phyloP scores from a whole-genome alignment of 208 protist genomes.

The Leishmania turanica region DNA sequence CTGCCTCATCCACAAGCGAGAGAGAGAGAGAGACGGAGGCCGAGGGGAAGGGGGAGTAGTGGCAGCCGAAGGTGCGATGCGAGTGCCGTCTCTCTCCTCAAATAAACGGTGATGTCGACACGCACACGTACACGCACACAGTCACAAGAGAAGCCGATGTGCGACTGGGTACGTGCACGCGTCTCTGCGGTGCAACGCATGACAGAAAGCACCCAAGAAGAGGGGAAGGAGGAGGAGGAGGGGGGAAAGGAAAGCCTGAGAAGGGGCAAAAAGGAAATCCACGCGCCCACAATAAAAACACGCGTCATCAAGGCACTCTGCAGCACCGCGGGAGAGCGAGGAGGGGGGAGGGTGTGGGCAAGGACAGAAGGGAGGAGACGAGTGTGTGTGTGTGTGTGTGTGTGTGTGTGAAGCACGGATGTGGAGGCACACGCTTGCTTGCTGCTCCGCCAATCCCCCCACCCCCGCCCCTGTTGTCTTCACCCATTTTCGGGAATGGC shows the following conservation, averaged over 20 bases:
- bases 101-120: not conserved
- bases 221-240: not conserved
- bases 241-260: not conserved
- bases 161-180: not conserved
- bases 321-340: not conserved
- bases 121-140: not conserved
- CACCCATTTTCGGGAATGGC: not conserved
- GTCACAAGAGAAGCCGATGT: not conserved
- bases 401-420: not conserved
- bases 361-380: not conserved
- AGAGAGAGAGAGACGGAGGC: not conserved
- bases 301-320: not conserved
- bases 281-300: not conserved
- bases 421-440: constrained; percentile 6
- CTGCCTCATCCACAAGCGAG: not conserved
- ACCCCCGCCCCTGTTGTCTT: not conserved
- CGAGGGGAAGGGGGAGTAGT: not conserved
- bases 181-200: not conserved
- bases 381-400: not conserved
- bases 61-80: not conserved
- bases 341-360: not conserved
- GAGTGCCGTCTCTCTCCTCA: not conserved
- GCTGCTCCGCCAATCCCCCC: not conserved
- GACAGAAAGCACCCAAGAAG: not conserved
- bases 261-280: not conserved